A percentile compares a stretch with the other conserved stretches of the same genome.
phyloP scores from a whole-genome alignment of 2,329 filamentous ascomycete genomes.

The Ciborinia camelliae region DNA sequence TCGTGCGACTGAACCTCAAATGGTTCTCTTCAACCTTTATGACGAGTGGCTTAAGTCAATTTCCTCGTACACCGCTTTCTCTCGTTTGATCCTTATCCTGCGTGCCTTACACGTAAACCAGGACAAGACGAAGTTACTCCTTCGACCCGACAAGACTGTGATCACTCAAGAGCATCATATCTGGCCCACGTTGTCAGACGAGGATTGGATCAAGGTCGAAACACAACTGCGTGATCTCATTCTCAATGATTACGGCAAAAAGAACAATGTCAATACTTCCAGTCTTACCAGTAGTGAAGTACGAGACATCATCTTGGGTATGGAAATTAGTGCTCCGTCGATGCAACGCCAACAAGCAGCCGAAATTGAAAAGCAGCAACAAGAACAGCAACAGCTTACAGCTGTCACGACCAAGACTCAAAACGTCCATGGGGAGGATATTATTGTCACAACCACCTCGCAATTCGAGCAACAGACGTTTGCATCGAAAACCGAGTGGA shows the following conservation, averaged over 20 bases:
- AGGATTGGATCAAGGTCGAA: slow-evolving; percentile 99
- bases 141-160: slow-evolving; percentile 95
- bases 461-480: slow-evolving; percentile 98
- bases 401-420: slow-evolving; percentile 98
- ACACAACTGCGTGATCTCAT: slow-evolving; percentile 93
- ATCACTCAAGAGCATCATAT: slow-evolving; percentile 99
- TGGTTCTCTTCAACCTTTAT: slow-evolving; percentile 98
- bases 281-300: slow-evolving; percentile 96
- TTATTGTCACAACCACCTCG: slow-evolving; percentile 96
- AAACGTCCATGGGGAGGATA: slow-evolving; percentile 94
- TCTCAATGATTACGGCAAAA: slow-evolving; percentile 97
- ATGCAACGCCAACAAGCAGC: slow-evolving; percentile 98
- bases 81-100: slow-evolving; percentile 86
- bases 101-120: slow-evolving; percentile 95
- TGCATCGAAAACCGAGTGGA: slow-evolving; percentile 98
- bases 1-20: slow-evolving; percentile 96
- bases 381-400: slow-evolving; percentile 93
- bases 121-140: slow-evolving; percentile 94
- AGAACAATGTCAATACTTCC: slow-evolving; percentile 99
- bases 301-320: slow-evolving; percentile 95
- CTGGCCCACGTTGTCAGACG: slow-evolving; percentile 90
- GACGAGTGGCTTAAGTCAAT: slow-evolving; percentile 99
- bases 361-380: slow-evolving; percentile 98
- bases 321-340: slow-evolving; percentile 98
- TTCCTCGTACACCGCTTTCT: slow-evolving; percentile 98